phyloP scores from a whole-genome alignment of 805 yeast genomes.

The Ogataea dorogensis region DNA sequence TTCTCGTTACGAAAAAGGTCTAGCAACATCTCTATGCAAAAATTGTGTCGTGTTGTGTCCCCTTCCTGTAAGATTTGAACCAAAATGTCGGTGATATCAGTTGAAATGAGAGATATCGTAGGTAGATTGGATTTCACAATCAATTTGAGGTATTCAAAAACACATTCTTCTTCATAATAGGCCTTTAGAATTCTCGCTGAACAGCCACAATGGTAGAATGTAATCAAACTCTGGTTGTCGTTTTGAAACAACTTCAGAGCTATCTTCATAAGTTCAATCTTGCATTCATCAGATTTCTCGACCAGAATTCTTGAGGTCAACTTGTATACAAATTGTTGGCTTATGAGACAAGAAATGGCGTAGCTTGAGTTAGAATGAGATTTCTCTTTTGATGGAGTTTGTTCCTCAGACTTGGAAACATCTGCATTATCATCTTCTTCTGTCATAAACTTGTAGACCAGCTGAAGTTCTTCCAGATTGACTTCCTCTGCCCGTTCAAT shows the following conservation, averaged over 20 bases:
- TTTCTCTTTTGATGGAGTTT: slow-evolving; percentile 4
- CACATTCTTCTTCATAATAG: slow-evolving; percentile 11
- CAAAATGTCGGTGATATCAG: slow-evolving; percentile 10
- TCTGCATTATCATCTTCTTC: slow-evolving; percentile 8
- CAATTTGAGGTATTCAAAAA: slow-evolving; percentile 9
- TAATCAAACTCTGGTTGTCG: slow-evolving; percentile 14
- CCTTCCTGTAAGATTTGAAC: slow-evolving; percentile 11
- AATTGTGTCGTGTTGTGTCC: slow-evolving; percentile 10
- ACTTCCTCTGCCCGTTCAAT: slow-evolving; percentile 12
- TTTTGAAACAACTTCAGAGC: slow-evolving; percentile 15
- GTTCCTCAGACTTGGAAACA: slow-evolving; percentile 2
- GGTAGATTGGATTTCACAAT: slow-evolving; percentile 13
- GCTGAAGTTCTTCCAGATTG: slow-evolving; percentile 13
- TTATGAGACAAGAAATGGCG: slow-evolving; percentile 13
- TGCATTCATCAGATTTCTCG: slow-evolving; percentile 15
- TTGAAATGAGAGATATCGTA: slow-evolving; percentile 11
- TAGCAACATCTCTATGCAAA: slow-evolving; percentile 12
- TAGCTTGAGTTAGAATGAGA: slow-evolving; percentile 5
- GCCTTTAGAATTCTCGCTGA: slow-evolving; percentile 9
- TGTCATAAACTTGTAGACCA: slow-evolving; percentile 13
- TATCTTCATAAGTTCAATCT: slow-evolving; percentile 16
- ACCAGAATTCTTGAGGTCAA: slow-evolving; percentile 9
- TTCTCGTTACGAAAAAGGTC: slow-evolving; percentile 16
- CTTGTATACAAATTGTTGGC: slow-evolving; percentile 14
- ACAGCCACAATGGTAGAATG: slow-evolving; percentile 21